These are phyloP conservation scores for Mycena capillaripes DNA, from an alignment of 768 basidiomycete species.

Conservation along the genomic window DNA sequence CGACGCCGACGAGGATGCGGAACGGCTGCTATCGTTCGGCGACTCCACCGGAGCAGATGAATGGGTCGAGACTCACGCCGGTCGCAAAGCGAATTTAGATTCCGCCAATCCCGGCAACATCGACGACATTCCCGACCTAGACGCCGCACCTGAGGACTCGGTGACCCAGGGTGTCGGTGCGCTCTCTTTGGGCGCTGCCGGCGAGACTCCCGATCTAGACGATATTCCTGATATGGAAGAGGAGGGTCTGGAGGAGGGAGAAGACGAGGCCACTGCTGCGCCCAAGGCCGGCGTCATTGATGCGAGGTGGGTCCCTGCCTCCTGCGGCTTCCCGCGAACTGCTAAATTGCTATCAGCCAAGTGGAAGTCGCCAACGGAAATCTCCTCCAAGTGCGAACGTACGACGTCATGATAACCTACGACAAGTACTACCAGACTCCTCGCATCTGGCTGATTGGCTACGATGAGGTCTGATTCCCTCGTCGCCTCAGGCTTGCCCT, in stretches of 20 bases:
- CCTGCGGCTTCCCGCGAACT: not conserved
- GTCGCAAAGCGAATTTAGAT: constrained; percentile 69
- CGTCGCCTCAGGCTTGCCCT: not conserved
- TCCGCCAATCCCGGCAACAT: constrained; percentile 76
- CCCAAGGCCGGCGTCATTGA: constrained; percentile 65
- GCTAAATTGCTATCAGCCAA: constrained; percentile 55
- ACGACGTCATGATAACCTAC: constrained; percentile 99
- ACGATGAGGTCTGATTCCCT: constrained; percentile 82
- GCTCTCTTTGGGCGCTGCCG: constrained; percentile 57
- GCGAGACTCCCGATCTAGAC: constrained; percentile 87
- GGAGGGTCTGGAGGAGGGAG: constrained; percentile 84
- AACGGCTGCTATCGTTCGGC: constrained; percentile 89
- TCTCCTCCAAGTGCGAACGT: constrained; percentile 94
- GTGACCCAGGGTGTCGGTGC: constrained; percentile 60
- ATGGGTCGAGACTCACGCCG: constrained; percentile 99
- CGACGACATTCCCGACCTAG: constrained; percentile 91
- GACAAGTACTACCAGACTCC: constrained; percentile 99
- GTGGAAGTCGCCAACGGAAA: constrained; percentile 82
- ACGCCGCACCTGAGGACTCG: constrained; percentile 56
- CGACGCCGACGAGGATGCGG: constrained; percentile 96
- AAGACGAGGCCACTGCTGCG: constrained; percentile 87
- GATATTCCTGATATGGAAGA: constrained; percentile 99
- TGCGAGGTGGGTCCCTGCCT: constrained; percentile 59
- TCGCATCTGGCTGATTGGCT: constrained; percentile 96
- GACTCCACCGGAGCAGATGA: constrained; percentile 83